Percentiles rank a stretch among this genome's conserved stretches.
Conservation (phyloP, 108 stramenopile species). For the Conticribra guillardii region DNA sequence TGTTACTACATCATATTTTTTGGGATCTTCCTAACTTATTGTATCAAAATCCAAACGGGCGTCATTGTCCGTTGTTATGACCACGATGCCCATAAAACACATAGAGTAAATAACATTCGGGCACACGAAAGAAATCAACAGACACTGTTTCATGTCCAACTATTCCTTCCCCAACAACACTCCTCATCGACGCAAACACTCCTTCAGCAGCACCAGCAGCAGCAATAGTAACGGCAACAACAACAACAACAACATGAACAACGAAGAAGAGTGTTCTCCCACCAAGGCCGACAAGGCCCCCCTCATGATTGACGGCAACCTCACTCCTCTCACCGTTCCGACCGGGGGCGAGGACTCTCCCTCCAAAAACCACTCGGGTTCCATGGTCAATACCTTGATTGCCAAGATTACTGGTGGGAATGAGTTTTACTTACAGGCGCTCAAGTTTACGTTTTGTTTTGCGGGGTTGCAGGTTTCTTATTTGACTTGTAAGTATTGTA, state of each 20-base stretch:
- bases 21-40: no score
- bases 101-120: no score
- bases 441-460: constrained; percentile 71
- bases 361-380: background rate
- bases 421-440: constrained; percentile 60
- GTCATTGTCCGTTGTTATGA: no score
- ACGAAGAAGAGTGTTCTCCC: background rate
- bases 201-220: background rate
- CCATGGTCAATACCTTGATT: background rate
- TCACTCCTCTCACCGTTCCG: no score
- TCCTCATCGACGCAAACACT: background rate
- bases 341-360: background rate
- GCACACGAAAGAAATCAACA: no score
- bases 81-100: no score
- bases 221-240: background rate
- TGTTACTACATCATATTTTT: no score
- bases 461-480: constrained; percentile 89
- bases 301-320: background rate
- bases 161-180: no score
- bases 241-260: background rate
- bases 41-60: no score
- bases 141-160: no score
- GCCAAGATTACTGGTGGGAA: background rate
- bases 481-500: constrained; percentile 48
- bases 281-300: background rate